These are phyloP conservation scores for Penicillium brevicompactum DNA, from an alignment of 2,329 filamentous ascomycete species.

Conservation along the genomic window DNA sequence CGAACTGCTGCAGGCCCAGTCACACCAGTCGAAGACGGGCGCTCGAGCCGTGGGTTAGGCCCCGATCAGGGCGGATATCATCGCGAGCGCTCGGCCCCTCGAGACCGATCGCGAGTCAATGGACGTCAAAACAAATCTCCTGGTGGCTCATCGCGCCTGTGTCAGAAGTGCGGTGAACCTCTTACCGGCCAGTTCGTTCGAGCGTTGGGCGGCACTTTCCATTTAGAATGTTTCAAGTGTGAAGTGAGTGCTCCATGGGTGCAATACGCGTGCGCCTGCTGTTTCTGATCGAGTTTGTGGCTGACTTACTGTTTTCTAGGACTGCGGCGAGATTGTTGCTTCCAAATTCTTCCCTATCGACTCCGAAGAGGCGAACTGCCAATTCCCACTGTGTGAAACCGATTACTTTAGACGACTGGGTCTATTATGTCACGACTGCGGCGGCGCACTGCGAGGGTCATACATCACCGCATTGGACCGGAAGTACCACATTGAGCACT, in stretches of 20 bases:
- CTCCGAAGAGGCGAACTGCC: conserved; percentile 76
- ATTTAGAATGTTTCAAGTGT: conserved; percentile 97
- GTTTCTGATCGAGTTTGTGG: conserved; percentile 8
- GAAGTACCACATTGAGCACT: conserved; percentile 99
- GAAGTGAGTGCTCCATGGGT: conserved; percentile 63
- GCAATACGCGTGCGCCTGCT: not conserved
- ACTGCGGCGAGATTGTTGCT: conserved; percentile 94
- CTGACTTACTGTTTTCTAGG: conserved; percentile 56
- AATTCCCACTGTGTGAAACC: conserved; percentile 95
- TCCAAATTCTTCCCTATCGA: conserved; percentile 99
- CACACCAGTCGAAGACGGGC: conserved; percentile 33
- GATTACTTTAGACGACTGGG: conserved; percentile 95
- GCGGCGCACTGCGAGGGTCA: conserved; percentile 87
- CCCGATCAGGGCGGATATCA: conserved; percentile 34
- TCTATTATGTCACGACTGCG: conserved; percentile 87
- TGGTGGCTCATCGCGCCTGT: conserved; percentile 55
- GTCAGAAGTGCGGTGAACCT: conserved; percentile 82
- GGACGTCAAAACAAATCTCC: conserved; percentile 42
- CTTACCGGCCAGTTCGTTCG: conserved; percentile 95
- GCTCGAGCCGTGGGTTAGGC: conserved; percentile 34
- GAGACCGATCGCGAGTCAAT: conserved; percentile 40
- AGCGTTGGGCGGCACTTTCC: conserved; percentile 89
- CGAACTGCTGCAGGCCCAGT: conserved; percentile 29
- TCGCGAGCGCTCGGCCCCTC: conserved; percentile 36
- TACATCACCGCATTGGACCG: conserved; percentile 97